Evolutionary conservation across 1,139 yeast genomes (phyloP).

Genomic region (Diutina ranongensis): DNA sequence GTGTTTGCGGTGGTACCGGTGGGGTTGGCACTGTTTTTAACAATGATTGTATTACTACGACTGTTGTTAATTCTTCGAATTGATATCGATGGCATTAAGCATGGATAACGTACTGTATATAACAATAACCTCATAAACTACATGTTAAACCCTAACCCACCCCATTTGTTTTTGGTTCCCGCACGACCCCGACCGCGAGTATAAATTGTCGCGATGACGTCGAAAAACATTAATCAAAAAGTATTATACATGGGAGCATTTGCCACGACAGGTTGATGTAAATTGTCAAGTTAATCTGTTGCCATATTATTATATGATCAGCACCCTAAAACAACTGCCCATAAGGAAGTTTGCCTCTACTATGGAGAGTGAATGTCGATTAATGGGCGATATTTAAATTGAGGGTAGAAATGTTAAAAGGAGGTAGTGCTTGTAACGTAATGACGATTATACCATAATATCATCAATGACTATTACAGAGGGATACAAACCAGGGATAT

Average conservation of each 20-base stretch:
- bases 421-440: too few species aligned
- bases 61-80: slow-evolving; percentile 63
- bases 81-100: slow-evolving; percentile 29
- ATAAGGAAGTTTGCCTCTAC: slow-evolving; percentile 48
- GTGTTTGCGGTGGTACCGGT: slow-evolving; percentile 97
- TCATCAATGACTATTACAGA: too few species aligned
- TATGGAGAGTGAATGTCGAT: slow-evolving; percentile 48
- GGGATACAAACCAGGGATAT: too few species aligned
- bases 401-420: too few species aligned
- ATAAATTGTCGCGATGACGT: slow-evolving; percentile 10
- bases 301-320: slow-evolving; percentile 36
- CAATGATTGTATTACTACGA: slow-evolving; percentile 76
- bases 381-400: slow-evolving; percentile 37
- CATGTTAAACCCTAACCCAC: neutral
- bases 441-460: neutral
- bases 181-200: slow-evolving; percentile 3
- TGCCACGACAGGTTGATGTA: slow-evolving; percentile 63
- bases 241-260: slow-evolving; percentile 43
- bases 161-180: neutral
- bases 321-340: slow-evolving; percentile 41
- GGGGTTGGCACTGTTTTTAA: slow-evolving; percentile 85
- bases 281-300: slow-evolving; percentile 54
- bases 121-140: neutral
- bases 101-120: neutral
- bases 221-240: slow-evolving; percentile 39